Evolutionary conservation across 2,329 filamentous ascomycete genomes (phyloP), one percentile per base, ranked within the genome.

Genomic region (Fusarium bulbicola): DNA sequence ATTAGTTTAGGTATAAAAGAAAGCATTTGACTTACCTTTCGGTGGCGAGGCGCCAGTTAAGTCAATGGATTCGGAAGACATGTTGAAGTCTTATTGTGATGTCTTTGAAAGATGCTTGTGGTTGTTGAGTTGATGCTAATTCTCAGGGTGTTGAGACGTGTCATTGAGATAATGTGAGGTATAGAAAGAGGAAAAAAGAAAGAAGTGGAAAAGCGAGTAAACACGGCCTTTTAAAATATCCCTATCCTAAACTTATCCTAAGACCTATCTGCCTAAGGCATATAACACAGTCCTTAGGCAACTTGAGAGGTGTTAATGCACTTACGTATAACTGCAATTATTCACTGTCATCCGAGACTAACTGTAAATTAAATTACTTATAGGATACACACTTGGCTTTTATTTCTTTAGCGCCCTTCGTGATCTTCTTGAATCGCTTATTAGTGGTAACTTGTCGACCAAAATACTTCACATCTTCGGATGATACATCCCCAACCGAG

Each of bases 151-250:
- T 40, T 28, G 18, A 16, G 28, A 36, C 34, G 21, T 47, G 13
- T 49, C 20, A 8, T 30, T 36, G 6, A 28, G 30, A 47, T 34
- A 20, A 30, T n/a, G 8, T 30, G 12, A 43, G 24, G 12, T 36
- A 5, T 2, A n/a, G 28, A 24, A 32, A 26, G 10, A 1, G 10
- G 13, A 45, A 26, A 2, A 4, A 4, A 37, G 10, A 12, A 15
- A 1, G 7, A 59, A 47, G 18, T n/a, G 20, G 12, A 40, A 4
- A 4, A 7, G 28, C 58, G 20, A n/a, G 4, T 24, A 16, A 47
- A 26, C 59, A 58, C 40, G 2, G 49, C 4, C 21, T n/a, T 24
- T 26, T 30, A 32, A 61, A 53, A 32, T 32, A 61, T n/a, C 26
- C 12, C 9, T 21, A 61, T 43, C 39, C 12, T 43, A 56, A 61